Base-by-base conservation (phyloP, 306 rosid species). In the Comarum palustre region DNA sequence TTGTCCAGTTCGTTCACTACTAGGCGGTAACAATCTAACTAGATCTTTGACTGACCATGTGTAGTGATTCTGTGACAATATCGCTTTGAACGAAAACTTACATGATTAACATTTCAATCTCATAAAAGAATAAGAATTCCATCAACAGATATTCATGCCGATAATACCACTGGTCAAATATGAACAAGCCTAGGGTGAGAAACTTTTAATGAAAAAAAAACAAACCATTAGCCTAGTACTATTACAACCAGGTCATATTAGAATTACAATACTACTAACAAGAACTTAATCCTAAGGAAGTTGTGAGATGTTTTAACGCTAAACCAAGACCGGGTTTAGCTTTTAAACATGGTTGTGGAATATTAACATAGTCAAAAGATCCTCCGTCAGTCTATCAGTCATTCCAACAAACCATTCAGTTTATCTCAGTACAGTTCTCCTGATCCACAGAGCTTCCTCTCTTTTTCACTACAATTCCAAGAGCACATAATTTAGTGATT, bases 391-490 rank as follows among this genome's bases (percentile, higher is more conserved):
- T 71, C 39, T 61, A 80, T 45, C 25, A 72, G 46, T 74, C 43
- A 52, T 72, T 42, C 70, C 84, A 43, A 64, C 17, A 73, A 46
- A 66, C n/a, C 57, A 32, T 68, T 77, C 62, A 76, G 43, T 9
- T 82, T 32, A 72, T 80, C 45, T 71, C 68, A 36, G 45, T 29
- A 77, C 75, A 64, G 66, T 68, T 73, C 82, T 82, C 76, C 62
- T 75, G 78, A 81, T 55, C 83, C 66, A 48, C 69, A 66, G 61
- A 19, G 69, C 24, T 62, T 52, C 81, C 82, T 16, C 61, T 45
- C 16, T 32, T 79, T 81, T 87, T 87, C 46, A 31, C 96, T 90
- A 88, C 63, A 73, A 73, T 61, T 69, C 64, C 39, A 63, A 75
- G 50, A 71, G 52, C 54, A 54, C 46, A 39, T 41, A 2, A 8